phyloP scores from a whole-genome alignment of 2,329 filamentous ascomycete genomes.

The Curvularia sp. region DNA sequence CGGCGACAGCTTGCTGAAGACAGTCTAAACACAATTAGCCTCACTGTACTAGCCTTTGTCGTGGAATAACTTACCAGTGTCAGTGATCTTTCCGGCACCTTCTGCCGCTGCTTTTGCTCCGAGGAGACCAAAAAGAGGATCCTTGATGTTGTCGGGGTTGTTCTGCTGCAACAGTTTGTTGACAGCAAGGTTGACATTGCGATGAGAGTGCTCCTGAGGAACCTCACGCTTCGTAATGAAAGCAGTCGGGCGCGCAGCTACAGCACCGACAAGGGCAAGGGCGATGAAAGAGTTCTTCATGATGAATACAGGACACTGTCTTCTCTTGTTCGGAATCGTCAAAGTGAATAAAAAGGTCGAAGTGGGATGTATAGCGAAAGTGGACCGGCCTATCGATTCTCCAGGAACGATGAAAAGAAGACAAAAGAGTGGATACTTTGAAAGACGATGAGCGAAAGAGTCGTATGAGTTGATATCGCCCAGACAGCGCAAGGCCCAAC shows the following conservation, averaged over 20 bases:
- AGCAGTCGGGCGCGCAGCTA: constrained; percentile 36
- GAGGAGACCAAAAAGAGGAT: constrained; percentile 61
- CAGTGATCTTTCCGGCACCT: constrained; percentile 59
- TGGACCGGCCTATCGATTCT: constrained; percentile 49
- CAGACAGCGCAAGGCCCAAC: constrained; percentile 27
- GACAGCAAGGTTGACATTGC: constrained; percentile 58
- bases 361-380: constrained; percentile 29
- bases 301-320: constrained; percentile 19
- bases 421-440: constrained; percentile 30
- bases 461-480: constrained; percentile 28
- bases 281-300: constrained; percentile 48
- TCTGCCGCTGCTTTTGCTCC: constrained; percentile 60
- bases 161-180: constrained; percentile 54
- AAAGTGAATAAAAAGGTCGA: constrained; percentile 8
- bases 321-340: constrained; percentile 13
- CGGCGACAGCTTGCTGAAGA: constrained; percentile 65
- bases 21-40: constrained; percentile 54
- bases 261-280: constrained; percentile 42
- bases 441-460: constrained; percentile 39
- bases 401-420: constrained; percentile 50
- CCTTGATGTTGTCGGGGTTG: constrained; percentile 59
- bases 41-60: neutral
- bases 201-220: constrained; percentile 65
- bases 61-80: constrained; percentile 49
- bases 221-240: constrained; percentile 57